Conservation (phyloP, 2,329 filamentous ascomycete species). For the Penicillium freii region DNA sequence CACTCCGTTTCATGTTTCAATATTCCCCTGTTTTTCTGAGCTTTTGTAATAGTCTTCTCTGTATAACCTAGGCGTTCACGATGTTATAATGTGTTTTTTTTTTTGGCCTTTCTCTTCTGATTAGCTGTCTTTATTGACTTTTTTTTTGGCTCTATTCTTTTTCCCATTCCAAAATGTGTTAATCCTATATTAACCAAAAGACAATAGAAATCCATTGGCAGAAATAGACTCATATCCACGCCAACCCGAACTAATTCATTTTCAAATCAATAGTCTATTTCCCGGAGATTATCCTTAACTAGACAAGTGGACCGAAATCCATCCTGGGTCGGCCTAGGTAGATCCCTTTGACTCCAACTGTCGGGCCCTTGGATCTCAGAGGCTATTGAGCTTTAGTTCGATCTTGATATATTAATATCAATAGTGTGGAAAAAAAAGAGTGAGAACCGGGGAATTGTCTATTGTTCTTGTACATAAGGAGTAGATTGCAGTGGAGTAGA, state of each 20-base stretch:
- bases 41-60: constrained; percentile 2
- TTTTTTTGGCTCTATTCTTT: background rate
- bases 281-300: background rate
- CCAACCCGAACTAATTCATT: background rate
- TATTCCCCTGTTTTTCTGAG: background rate
- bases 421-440: background rate
- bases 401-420: background rate
- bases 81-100: background rate
- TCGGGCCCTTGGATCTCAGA: background rate
- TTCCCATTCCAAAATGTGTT: background rate
- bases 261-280: background rate
- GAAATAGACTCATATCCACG: background rate
- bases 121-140: background rate
- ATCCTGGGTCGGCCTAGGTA: background rate
- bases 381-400: background rate
- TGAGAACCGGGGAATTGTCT: background rate
- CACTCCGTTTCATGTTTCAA: background rate
- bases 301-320: background rate
- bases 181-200: background rate
- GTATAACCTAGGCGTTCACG: background rate
- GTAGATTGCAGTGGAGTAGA: background rate
- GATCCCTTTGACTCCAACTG: background rate
- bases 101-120: background rate
- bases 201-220: background rate
- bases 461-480: background rate